Evolutionary conservation across 345 rosid species (phyloP).

Genomic region (Noccaea caerulescens): DNA sequence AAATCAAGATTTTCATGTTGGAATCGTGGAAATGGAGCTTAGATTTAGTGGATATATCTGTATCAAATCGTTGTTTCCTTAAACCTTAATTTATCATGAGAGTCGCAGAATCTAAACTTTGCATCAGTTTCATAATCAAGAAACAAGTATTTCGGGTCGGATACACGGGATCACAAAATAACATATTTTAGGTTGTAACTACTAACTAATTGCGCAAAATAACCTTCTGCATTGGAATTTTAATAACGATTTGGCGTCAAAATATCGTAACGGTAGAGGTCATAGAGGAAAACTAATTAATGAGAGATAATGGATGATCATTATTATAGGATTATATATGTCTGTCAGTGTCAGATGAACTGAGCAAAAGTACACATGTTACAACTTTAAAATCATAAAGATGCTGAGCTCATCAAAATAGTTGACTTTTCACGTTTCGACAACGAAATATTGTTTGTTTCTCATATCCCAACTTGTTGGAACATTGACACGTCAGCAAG

Average conservation of each 20-base stretch:
- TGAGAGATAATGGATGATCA: not conserved
- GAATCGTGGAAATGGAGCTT: no score
- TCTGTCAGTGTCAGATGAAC: not conserved
- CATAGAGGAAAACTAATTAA: not conserved
- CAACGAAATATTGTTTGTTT: constrained; percentile 12
- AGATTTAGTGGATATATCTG: no score
- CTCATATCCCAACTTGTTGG: constrained; percentile 43
- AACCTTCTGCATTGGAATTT: no score
- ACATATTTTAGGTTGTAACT: no score
- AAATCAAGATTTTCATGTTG: no score
- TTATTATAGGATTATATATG: not conserved
- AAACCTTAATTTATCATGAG: no score
- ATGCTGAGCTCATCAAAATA: constrained; percentile 32
- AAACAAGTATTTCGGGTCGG: not conserved
- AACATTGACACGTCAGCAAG: constrained; percentile 27
- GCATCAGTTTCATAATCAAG: not conserved
- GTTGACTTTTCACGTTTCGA: constrained; percentile 35
- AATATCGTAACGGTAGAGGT: no score
- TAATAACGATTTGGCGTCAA: no score
- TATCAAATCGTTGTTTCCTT: no score
- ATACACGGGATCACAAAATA: no score
- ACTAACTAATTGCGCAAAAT: no score
- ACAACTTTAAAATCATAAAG: not conserved
- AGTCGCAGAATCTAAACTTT: no score
- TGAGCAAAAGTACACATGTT: constrained; percentile 2